phyloP scores from a whole-genome alignment of 148 eudicot species.

The Persicaria maculosa region DNA sequence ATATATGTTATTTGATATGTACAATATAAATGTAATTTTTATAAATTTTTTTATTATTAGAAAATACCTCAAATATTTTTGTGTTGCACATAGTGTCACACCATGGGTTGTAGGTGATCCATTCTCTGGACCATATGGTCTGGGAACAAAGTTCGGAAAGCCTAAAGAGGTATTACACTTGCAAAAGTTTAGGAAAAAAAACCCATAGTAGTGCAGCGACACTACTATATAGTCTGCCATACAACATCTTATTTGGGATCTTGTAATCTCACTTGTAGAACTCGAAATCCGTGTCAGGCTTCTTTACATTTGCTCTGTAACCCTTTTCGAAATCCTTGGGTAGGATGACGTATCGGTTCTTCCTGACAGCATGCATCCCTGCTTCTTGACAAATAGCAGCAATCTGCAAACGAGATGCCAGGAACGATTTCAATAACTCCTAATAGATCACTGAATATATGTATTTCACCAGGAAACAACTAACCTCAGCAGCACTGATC shows the following conservation, averaged over 20 bases:
- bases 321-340: constrained; percentile 93
- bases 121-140: too few species aligned
- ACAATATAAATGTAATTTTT: too few species aligned
- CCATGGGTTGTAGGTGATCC: too few species aligned
- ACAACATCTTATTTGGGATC: not conserved
- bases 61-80: too few species aligned
- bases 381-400: constrained; percentile 14
- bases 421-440: not conserved
- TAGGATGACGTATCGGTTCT: constrained; percentile 63
- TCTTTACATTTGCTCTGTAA: constrained; percentile 81
- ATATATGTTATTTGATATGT: too few species aligned
- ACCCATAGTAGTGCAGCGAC: not conserved
- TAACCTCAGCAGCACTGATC: constrained; percentile 88
- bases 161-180: too few species aligned
- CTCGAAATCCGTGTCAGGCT: constrained; percentile 86
- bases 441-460: not conserved
- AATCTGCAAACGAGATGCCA: constrained; percentile 6
- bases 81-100: too few species aligned
- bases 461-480: constrained; percentile 12
- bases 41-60: too few species aligned
- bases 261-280: constrained; percentile 56
- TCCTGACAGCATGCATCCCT: constrained; percentile 13
- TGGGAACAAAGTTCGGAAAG: not conserved
- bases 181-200: too few species aligned
- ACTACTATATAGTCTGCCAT: not conserved